These are phyloP conservation scores for Anthracocystis walkeri DNA, from an alignment of 1,284 basidiomycete genomes.

Conservation along the genomic window DNA sequence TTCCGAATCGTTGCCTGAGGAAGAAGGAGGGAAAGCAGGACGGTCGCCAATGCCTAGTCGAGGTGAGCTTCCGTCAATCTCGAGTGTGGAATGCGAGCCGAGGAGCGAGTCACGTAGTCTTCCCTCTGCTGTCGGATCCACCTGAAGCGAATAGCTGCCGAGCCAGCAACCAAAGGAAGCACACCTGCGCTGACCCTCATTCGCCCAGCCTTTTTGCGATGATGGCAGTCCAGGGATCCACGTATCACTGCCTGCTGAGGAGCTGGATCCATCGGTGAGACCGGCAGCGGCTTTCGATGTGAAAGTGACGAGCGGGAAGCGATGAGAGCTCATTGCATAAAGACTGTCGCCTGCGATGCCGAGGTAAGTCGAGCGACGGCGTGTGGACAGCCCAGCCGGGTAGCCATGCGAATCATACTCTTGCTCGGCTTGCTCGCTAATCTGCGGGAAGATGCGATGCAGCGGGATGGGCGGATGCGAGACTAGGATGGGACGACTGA, in stretches of 20 bases:
- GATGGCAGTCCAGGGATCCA: conserved; percentile 34
- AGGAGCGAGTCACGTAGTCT: conserved; percentile 38
- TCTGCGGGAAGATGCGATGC: conserved; percentile 51
- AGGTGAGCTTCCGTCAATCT: conserved; percentile 40
- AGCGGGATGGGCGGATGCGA: conserved; percentile 51
- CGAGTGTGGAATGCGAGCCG: conserved; percentile 36
- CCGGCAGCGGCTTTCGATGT: conserved; percentile 38
- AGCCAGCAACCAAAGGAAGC: conserved; percentile 60
- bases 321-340: conserved; percentile 59
- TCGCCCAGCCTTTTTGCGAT: conserved; percentile 41
- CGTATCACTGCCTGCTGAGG: conserved; percentile 5
- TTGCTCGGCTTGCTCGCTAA: conserved; percentile 26
- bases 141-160: conserved; percentile 52
- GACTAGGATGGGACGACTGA: conserved; percentile 53
- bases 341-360: conserved; percentile 61
- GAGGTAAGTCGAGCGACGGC: conserved; percentile 52
- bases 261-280: conserved; percentile 29
- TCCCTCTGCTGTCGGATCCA: conserved; percentile 41
- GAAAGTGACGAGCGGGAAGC: conserved; percentile 60
- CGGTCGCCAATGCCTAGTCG: conserved; percentile 39
- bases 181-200: conserved; percentile 46
- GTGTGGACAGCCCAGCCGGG: background rate
- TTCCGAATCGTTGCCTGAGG: conserved; percentile 13
- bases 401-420: conserved; percentile 5
- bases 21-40: conserved; percentile 22